A percentile compares a stretch with the other conserved stretches of the same genome.
These are phyloP conservation scores for Phytophthora megakarya DNA, from an alignment of 352 stramenopile genomes.

Conservation along the genomic window DNA sequence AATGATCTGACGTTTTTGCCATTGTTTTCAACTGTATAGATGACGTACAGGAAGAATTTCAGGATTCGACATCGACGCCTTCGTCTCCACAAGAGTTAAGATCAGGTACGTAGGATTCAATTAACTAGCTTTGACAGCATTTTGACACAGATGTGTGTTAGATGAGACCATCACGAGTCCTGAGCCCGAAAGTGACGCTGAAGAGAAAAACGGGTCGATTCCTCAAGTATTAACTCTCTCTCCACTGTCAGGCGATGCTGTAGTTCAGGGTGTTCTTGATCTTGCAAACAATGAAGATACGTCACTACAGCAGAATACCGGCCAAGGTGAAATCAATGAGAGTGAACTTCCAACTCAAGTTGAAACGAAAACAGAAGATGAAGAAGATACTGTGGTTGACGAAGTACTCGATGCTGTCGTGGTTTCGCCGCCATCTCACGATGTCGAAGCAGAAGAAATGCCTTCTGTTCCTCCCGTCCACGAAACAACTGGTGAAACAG, in stretches of 20 bases:
- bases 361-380: background rate
- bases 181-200: background rate
- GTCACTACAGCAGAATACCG: background rate
- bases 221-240: background rate
- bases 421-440: background rate
- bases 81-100: background rate
- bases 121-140: background rate
- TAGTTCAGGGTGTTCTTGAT: constrained; percentile 30
- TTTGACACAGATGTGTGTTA: constrained; percentile 4
- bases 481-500: constrained; percentile 3
- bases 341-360: background rate
- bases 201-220: background rate
- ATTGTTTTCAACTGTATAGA: constrained; percentile 12
- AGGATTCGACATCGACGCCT: constrained; percentile 20
- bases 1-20: background rate
- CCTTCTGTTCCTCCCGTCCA: background rate
- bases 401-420: constrained; percentile 6
- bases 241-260: constrained; percentile 12
- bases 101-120: constrained; percentile 5
- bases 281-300: constrained; percentile 7
- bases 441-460: constrained; percentile 3
- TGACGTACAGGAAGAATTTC: constrained; percentile 22
- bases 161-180: background rate
- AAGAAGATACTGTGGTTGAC: background rate
- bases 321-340: background rate